Evolutionary conservation across 208 protist genomes (phyloP), one percentile per base, ranked within the genome.

Genomic region (Plasmodiophora brassicae): DNA sequence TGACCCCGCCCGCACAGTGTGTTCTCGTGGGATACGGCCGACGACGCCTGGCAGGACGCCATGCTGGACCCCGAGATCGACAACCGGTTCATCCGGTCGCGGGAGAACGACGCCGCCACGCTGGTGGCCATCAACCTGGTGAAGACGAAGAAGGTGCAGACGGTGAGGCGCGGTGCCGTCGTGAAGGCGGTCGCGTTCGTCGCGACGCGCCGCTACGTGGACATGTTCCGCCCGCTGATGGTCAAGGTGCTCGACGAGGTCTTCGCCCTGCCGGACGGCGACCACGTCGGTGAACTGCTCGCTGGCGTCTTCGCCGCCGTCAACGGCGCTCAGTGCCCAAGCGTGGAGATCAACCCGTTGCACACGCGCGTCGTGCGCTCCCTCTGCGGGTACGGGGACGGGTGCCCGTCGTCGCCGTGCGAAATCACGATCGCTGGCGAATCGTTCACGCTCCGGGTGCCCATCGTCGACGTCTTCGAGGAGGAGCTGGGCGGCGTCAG

Each of bases 151-250:
- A 92, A 90, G 43, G 88, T 91, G 85, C 54, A 86, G 38, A 85
- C 86, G n/a, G 89, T 91, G n/a, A 72, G 87, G 46, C 57, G 93
- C 50, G 93, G 93, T 39, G 91, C 93, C 22, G 35, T 90, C 36
- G 91, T 93, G 22, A 94, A 94, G 87, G 90, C 93, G 0, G 36
- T 94, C 45, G 90, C 92, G 10, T 88, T 94, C 39, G 92, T 90
- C 87, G 87, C 93, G 10, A 46, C 45, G 1, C 54, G 90, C 71
- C 91, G 50, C 35, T 93, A 85, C 65, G 85, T 93, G 10, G 88
- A 93, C 60, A 85, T 93, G 20, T 93, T 87, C 45, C 92, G 92
- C 39, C 87, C 91, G 87, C 22, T 38, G 25, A 87, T 93, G n/a
- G 38, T 93, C 28, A 85, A 93, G 10, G 91, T 88, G 32, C 85